Evolutionary conservation across 2,329 filamentous ascomycete genomes (phyloP).

Genomic region (Hirsutella minnesotensis): DNA sequence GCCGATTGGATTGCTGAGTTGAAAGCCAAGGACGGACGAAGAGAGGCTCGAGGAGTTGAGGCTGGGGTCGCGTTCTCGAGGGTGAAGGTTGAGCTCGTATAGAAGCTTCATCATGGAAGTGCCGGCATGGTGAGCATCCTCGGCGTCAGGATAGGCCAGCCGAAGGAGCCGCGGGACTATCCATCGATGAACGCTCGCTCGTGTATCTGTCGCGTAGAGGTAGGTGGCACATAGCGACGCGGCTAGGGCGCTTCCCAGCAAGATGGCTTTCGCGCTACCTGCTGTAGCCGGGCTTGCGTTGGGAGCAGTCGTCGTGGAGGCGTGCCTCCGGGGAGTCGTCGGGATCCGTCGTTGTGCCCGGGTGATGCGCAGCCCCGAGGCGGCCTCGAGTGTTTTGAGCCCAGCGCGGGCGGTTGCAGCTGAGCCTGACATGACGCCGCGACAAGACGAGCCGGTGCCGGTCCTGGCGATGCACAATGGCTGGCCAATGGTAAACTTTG

Average conservation of each 20-base stretch:
- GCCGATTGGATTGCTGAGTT: conserved; percentile 74
- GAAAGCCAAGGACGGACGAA: conserved; percentile 59
- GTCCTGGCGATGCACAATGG: conserved; percentile 4
- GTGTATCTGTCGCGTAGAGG: conserved; percentile 63
- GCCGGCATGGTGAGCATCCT: conserved; percentile 82
- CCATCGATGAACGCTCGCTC: conserved; percentile 58
- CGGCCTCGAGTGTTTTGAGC: conserved; percentile 5
- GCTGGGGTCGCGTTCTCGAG: conserved; percentile 57
- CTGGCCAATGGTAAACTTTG: background rate
- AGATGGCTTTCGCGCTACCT: conserved; percentile 22
- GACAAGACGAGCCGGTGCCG: conserved; percentile 3
- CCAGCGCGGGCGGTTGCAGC: conserved; percentile 6
- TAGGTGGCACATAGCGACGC: conserved; percentile 38
- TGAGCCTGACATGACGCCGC: conserved; percentile 6
- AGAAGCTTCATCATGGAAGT: conserved; percentile 60
- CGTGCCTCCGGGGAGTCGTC: conserved; percentile 14
- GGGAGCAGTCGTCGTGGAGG: conserved; percentile 18
- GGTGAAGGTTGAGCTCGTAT: conserved; percentile 64
- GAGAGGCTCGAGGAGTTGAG: conserved; percentile 20
- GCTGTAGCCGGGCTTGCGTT: conserved; percentile 3
- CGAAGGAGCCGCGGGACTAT: conserved; percentile 55
- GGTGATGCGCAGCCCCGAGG: conserved; percentile 2
- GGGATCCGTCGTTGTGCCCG: conserved; percentile 1
- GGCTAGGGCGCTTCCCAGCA: conserved; percentile 29
- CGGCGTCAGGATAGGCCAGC: conserved; percentile 58